Evolutionary conservation across 495 filamentous ascomycete genomes (phyloP).

Genomic region (Hypoxylon lienhwacheense): DNA sequence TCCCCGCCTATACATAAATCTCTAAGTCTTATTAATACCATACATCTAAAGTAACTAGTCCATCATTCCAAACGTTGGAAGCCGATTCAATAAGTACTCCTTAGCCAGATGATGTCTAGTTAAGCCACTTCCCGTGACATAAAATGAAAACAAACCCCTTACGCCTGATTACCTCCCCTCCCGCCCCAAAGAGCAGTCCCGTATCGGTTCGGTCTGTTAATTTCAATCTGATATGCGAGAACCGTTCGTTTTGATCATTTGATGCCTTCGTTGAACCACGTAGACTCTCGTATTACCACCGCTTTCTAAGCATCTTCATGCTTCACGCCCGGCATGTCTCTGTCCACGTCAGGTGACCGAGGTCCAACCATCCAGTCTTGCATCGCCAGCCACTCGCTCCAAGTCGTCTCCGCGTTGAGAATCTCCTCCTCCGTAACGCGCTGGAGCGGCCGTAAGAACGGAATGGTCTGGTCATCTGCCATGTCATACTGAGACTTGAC

Average conservation of each 20-base stretch:
- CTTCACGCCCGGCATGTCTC: constrained; percentile 34
- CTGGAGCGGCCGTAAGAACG: constrained; percentile 80
- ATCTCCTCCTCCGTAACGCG: constrained; percentile 78
- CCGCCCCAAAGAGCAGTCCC: constrained; percentile 3
- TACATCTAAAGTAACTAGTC: too few species aligned
- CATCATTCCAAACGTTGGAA: neutral
- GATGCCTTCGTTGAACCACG: neutral
- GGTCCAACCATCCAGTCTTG: constrained; percentile 92
- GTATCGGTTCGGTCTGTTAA: constrained; percentile 2
- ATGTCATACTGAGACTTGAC: constrained; percentile 93
- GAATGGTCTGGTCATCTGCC: constrained; percentile 74
- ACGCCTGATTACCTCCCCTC: constrained; percentile 11
- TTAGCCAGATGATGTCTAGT: constrained; percentile 13
- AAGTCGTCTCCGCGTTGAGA: constrained; percentile 75
- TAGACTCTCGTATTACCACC: too few species aligned
- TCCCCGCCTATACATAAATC: constrained; percentile 14
- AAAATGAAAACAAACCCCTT: constrained; percentile 18
- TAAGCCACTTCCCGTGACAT: constrained; percentile 5
- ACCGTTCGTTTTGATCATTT: neutral
- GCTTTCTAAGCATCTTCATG: constrained; percentile 25
- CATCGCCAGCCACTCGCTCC: constrained; percentile 89
- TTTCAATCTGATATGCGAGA: constrained; percentile 9
- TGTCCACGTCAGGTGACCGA: constrained; percentile 43
- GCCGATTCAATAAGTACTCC: neutral
- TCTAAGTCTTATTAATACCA: too few species aligned